A percentile compares a stretch with the other conserved stretches of the same genome.
phyloP scores from a whole-genome alignment of 768 basidiomycete genomes.

The Jaapia argillacea region DNA sequence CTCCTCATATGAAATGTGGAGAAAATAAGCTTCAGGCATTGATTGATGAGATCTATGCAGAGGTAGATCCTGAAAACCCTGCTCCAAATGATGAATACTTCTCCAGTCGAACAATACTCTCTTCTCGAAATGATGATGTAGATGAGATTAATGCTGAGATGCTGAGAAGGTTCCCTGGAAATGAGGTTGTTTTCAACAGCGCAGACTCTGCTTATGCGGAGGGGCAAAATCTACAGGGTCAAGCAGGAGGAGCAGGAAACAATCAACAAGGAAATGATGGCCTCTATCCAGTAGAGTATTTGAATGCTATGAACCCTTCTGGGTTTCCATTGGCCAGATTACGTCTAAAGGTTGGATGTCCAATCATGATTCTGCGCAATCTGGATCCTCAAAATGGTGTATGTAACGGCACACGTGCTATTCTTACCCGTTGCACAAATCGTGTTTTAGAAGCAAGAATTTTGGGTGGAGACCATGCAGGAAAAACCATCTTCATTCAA shows the following conservation, averaged over 20 bases:
- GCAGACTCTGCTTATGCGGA: slow-evolving; percentile 8
- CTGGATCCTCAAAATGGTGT: slow-evolving; percentile 22
- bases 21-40: slow-evolving; percentile 12
- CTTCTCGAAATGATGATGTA: slow-evolving; percentile 25
- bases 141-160: slow-evolving; percentile 19
- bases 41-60: slow-evolving; percentile 18
- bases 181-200: slow-evolving; percentile 9
- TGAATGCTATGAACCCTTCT: slow-evolving; percentile 25
- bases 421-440: slow-evolving; percentile 14
- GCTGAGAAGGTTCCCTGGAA: slow-evolving; percentile 11
- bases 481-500: slow-evolving; percentile 27
- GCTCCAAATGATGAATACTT: slow-evolving; percentile 22
- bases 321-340: slow-evolving; percentile 28
- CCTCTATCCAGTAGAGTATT: slow-evolving; percentile 25
- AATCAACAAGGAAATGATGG: slow-evolving; percentile 15
- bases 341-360: slow-evolving; percentile 19
- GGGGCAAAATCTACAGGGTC: background rate
- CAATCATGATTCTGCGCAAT: slow-evolving; percentile 35
- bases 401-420: slow-evolving; percentile 27
- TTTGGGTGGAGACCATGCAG: slow-evolving; percentile 26
- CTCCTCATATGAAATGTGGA: slow-evolving; percentile 20
- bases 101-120: slow-evolving; percentile 23
- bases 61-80: slow-evolving; percentile 2
- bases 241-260: too few relatives aligned
- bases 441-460: slow-evolving; percentile 24